Conservation (phyloP, 768 basidiomycete species). For the Psilocybe cubensis region DNA sequence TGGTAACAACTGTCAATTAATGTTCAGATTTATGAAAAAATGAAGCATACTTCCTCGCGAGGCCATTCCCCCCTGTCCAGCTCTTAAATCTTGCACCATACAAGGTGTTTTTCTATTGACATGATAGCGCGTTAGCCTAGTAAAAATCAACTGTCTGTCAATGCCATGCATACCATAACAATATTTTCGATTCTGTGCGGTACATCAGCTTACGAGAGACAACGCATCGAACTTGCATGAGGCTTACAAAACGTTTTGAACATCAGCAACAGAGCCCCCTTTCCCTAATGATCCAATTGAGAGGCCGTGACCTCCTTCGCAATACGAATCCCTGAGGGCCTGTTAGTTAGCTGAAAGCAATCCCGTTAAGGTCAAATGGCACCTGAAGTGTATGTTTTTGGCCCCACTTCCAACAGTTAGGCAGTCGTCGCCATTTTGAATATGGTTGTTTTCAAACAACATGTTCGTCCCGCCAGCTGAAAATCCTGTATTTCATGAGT, state of each 20-base stretch:
- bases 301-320: slow-evolving; percentile 62
- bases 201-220: neutral
- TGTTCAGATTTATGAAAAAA: neutral
- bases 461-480: slow-evolving; percentile 59
- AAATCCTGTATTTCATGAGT: slow-evolving; percentile 38
- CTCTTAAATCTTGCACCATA: slow-evolving; percentile 72
- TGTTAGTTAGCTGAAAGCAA: neutral
- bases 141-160: neutral
- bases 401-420: slow-evolving; percentile 60
- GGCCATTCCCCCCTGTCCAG: slow-evolving; percentile 65
- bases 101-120: slow-evolving; percentile 48
- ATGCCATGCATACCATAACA: slow-evolving; percentile 36
- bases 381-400: slow-evolving; percentile 56
- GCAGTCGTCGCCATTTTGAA: slow-evolving; percentile 67
- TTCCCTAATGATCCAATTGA: slow-evolving; percentile 58
- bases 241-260: slow-evolving; percentile 55
- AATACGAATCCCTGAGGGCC: slow-evolving; percentile 46
- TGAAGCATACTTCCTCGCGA: slow-evolving; percentile 50
- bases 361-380: neutral
- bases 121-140: neutral
- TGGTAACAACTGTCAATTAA: slow-evolving; percentile 20
- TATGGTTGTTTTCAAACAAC: slow-evolving; percentile 59
- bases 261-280: slow-evolving; percentile 51
- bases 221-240: slow-evolving; percentile 10
- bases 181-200: slow-evolving; percentile 45